Evolutionary conservation across 495 filamentous ascomycete species (phyloP).

Genomic region (Aspergillus panamensis): DNA sequence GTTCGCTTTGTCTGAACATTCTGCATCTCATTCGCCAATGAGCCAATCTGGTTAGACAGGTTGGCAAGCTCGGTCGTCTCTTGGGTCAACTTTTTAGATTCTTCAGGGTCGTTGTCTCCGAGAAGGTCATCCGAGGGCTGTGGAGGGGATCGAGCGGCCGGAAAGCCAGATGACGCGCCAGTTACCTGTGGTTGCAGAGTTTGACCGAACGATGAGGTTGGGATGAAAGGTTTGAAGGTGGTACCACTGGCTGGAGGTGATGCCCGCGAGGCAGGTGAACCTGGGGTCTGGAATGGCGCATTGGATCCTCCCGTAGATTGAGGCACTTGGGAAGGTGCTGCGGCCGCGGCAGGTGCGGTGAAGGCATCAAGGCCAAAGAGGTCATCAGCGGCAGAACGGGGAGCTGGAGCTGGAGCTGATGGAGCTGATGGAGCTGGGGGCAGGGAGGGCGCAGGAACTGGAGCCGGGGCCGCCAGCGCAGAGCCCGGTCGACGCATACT

Average conservation of each 20-base stretch:
- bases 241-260: constrained; percentile 41
- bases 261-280: constrained; percentile 36
- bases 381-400: constrained; percentile 81
- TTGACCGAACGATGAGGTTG: constrained; percentile 86
- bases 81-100: constrained; percentile 77
- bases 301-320: constrained; percentile 69
- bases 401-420: constrained; percentile 55
- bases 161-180: constrained; percentile 56
- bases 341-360: constrained; percentile 40
- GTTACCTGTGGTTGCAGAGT: constrained; percentile 73
- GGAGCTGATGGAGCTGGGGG: constrained; percentile 51
- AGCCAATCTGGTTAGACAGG: constrained; percentile 89
- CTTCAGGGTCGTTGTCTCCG: constrained; percentile 87
- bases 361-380: constrained; percentile 78
- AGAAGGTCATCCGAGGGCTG: constrained; percentile 83
- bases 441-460: constrained; percentile 18
- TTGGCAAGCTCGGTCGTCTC: constrained; percentile 96
- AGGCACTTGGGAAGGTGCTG: constrained; percentile 57
- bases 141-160: constrained; percentile 44
- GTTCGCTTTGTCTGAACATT: constrained; percentile 77
- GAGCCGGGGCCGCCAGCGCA: constrained; percentile 44
- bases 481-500: constrained; percentile 69
- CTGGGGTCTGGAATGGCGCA: constrained; percentile 36
- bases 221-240: constrained; percentile 85
- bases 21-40: constrained; percentile 87